Evolutionary conservation across 2,329 filamentous ascomycete genomes (phyloP).

Genomic region (Clonostachys rosea): DNA sequence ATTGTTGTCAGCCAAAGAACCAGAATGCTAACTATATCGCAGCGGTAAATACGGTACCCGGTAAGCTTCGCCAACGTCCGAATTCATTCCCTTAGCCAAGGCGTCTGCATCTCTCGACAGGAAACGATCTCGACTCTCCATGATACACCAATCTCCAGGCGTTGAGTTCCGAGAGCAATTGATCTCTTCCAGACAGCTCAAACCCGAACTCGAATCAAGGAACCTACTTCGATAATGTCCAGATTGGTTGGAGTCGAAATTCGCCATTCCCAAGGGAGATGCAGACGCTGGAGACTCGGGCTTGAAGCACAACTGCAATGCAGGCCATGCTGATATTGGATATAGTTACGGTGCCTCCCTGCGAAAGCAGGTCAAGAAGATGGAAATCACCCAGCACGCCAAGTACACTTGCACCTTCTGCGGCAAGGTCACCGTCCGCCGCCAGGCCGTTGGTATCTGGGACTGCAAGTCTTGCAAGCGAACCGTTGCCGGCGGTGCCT

Average conservation of each 20-base stretch:
- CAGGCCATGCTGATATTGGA: slow-evolving; percentile 14
- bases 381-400: slow-evolving; percentile 98
- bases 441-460: slow-evolving; percentile 92
- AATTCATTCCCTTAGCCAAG: too few relatives aligned
- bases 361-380: slow-evolving; percentile 96
- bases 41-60: slow-evolving; percentile 91
- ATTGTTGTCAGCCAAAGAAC: slow-evolving; percentile 1
- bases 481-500: slow-evolving; percentile 71
- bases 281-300: too few relatives aligned
- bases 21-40: slow-evolving; percentile 19
- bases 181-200: too few relatives aligned
- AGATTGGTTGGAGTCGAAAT: too few relatives aligned
- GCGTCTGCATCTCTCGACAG: too few relatives aligned
- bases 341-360: slow-evolving; percentile 95
- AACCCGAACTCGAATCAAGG: too few relatives aligned
- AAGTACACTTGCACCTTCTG: slow-evolving; percentile 98
- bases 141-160: too few relatives aligned
- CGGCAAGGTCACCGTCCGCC: slow-evolving; percentile 92
- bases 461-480: slow-evolving; percentile 94
- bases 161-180: too few relatives aligned
- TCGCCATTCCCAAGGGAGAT: too few relatives aligned
- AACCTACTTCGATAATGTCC: too few relatives aligned
- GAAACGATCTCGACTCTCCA: too few relatives aligned
- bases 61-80: slow-evolving; percentile 45
- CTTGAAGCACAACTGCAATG: too few relatives aligned